Evolutionary conservation across 352 stramenopile genomes (phyloP).

Genomic region (Stephanocyclus meneghinianus): DNA sequence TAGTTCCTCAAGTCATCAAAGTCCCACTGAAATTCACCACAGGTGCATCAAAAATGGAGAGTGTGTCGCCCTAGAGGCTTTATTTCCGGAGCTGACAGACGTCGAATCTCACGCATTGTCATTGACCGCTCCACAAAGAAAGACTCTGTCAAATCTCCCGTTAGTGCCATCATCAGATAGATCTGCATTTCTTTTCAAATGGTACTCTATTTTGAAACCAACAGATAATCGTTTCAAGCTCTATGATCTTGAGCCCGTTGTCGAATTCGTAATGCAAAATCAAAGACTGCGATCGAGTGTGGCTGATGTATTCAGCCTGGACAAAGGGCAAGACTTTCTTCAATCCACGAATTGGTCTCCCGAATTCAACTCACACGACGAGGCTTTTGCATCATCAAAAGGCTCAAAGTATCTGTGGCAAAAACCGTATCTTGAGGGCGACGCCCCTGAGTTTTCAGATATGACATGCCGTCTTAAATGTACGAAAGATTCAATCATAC

Average conservation of each 20-base stretch:
- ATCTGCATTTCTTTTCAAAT: conserved; percentile 32
- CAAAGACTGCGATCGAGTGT: conserved; percentile 63
- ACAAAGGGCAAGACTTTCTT: conserved; percentile 73
- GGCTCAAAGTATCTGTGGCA: conserved; percentile 59
- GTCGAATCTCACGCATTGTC: conserved; percentile 18
- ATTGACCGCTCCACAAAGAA: conserved; percentile 14
- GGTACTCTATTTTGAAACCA: conserved; percentile 3
- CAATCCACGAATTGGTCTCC: conserved; percentile 67
- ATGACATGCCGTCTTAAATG: conserved; percentile 52
- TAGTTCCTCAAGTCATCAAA: neutral
- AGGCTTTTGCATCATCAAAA: neutral
- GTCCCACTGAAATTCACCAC: neutral
- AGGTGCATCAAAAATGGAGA: conserved; percentile 5
- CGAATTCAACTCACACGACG: conserved; percentile 15
- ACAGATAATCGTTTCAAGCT: neutral
- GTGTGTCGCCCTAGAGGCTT: conserved; percentile 28
- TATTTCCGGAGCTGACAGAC: conserved; percentile 13
- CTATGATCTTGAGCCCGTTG: conserved; percentile 66
- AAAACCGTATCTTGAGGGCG: conserved; percentile 76
- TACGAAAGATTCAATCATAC: conserved; percentile 59
- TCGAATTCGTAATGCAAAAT: conserved; percentile 81
- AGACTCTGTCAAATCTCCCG: conserved; percentile 28
- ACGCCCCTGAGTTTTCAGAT: conserved; percentile 72
- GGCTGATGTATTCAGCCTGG: conserved; percentile 67
- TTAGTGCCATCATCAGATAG: conserved; percentile 23